Conservation (phyloP, 2,329 filamentous ascomycete genomes). For the Exutisphaerella laricina region DNA sequence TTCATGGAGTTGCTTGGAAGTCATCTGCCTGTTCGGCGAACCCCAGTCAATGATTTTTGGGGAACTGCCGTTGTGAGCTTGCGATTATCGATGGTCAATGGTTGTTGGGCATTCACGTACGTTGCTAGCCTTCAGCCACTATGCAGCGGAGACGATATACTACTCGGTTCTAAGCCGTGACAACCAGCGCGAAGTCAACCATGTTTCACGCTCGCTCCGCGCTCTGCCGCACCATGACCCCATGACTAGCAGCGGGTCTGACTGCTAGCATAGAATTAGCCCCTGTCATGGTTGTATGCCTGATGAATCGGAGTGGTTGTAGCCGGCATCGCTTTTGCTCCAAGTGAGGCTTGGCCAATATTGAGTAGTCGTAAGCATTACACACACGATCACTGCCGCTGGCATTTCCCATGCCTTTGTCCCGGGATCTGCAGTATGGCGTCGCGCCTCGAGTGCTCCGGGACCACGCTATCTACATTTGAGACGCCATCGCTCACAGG, state of each 20-base stretch:
- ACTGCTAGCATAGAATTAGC: neutral
- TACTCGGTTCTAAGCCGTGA: neutral
- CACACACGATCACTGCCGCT: neutral
- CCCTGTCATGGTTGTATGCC: too few relatives aligned
- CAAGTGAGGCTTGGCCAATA: too few relatives aligned
- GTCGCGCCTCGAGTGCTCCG: neutral
- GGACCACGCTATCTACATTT: too few relatives aligned
- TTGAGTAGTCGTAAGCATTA: too few relatives aligned
- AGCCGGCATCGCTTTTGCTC: too few relatives aligned
- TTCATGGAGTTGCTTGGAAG: too few relatives aligned
- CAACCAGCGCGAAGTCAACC: neutral
- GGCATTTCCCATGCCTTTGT: neutral
- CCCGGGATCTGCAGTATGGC: neutral
- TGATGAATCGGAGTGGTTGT: too few relatives aligned
- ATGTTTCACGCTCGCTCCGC: slow-evolving; percentile 2
- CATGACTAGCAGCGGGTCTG: neutral
- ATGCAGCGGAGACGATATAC: neutral
- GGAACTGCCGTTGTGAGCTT: too few relatives aligned
- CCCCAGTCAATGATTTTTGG: too few relatives aligned
- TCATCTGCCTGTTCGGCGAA: too few relatives aligned
- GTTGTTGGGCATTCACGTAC: neutral
- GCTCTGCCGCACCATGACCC: neutral
- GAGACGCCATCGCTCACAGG: too few relatives aligned
- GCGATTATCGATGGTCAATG: neutral
- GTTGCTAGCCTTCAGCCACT: neutral